Conservation (phyloP, 2,329 filamentous ascomycete species). For the Botryosphaeria agaves region DNA sequence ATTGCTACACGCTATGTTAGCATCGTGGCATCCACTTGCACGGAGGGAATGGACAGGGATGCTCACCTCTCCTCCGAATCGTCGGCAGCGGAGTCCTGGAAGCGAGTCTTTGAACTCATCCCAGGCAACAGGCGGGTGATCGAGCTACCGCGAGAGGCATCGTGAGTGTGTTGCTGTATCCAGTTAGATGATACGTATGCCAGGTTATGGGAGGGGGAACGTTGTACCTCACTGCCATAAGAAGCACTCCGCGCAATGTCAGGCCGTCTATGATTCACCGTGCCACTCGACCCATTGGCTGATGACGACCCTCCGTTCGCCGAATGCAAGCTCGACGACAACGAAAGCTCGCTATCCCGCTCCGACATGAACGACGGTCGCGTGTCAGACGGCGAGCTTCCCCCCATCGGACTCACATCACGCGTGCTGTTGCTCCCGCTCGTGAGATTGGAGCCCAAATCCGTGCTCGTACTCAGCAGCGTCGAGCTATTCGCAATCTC, state of each 20-base stretch:
- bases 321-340: conserved; percentile 1
- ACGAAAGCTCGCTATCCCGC: conserved; percentile 10
- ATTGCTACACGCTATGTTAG: conserved; percentile 5
- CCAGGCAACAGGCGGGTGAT: too few relatives aligned
- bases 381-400: conserved; percentile 4
- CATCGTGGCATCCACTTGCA: too few relatives aligned
- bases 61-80: conserved; percentile 13
- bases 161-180: too few relatives aligned
- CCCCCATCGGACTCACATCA: conserved; percentile 7
- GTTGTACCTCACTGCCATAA: background rate
- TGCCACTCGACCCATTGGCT: too few relatives aligned
- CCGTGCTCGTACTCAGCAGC: background rate
- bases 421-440: conserved; percentile 10
- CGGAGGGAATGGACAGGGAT: background rate
- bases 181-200: background rate
- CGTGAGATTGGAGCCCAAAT: background rate
- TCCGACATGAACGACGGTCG: conserved; percentile 12
- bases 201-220: background rate
- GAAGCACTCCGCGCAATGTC: background rate
- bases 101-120: conserved; percentile 3
- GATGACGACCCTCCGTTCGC: too few relatives aligned
- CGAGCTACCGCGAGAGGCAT: too few relatives aligned
- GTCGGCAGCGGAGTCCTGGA: conserved; percentile 10
- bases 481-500: conserved; percentile 58
- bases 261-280: background rate